These are phyloP conservation scores for Avena atlantica DNA, from an alignment of 176 grass and related monocot genomes.

Conservation along the genomic window DNA sequence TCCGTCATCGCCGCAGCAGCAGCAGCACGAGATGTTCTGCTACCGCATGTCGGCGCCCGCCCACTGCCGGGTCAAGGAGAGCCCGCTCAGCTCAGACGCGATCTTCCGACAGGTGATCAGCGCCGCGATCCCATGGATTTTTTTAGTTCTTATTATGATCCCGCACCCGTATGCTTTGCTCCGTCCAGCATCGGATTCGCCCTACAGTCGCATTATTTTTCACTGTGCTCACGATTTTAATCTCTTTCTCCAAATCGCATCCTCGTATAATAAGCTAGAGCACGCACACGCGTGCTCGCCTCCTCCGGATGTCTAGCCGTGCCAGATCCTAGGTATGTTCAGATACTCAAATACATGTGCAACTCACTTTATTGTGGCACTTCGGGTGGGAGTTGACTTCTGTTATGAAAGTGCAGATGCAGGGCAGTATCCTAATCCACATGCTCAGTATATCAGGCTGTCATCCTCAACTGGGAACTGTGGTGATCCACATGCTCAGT, in stretches of 20 bases:
- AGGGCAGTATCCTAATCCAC: background rate
- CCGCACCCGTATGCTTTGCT: background rate
- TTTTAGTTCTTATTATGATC: background rate
- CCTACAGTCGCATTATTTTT: background rate
- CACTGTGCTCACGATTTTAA: background rate
- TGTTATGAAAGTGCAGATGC: background rate
- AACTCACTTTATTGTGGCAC: conserved; percentile 19
- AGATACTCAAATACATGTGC: background rate
- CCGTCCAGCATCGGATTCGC: background rate
- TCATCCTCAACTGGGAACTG: background rate
- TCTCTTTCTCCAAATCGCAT: background rate
- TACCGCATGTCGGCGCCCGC: conserved; percentile 76
- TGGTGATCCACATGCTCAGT: background rate
- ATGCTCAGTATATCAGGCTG: background rate
- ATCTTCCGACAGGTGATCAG: conserved; percentile 80
- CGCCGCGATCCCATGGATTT: background rate
- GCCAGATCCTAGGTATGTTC: conserved; percentile 18
- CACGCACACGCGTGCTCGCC: background rate
- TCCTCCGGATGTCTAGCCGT: background rate
- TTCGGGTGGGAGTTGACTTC: background rate
- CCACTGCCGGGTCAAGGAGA: conserved; percentile 81
- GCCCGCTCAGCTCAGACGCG: conserved; percentile 89
- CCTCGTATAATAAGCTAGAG: background rate
- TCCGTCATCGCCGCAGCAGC: background rate
- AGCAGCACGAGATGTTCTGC: conserved; percentile 45